Conservation (phyloP, 148 eudicot species). For the Chenopodium album region DNA sequence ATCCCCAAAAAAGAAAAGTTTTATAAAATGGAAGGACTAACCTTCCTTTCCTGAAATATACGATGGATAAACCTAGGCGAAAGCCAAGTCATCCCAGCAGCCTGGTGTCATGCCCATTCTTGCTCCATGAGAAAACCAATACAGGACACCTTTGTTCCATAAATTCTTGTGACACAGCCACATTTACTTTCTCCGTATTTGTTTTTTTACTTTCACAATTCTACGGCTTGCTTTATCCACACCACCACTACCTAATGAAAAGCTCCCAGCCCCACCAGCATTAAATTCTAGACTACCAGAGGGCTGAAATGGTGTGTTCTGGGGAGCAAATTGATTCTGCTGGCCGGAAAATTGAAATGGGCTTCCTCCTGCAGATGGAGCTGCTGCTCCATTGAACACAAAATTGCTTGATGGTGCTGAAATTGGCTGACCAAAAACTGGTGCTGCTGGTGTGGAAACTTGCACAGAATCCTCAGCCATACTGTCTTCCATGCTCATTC, state of each 20-base stretch:
- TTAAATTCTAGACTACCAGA: slow-evolving; percentile 63
- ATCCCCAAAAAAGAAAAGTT: not conserved
- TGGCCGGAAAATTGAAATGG: slow-evolving; percentile 76
- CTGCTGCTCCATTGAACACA: slow-evolving; percentile 36
- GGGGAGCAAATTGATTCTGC: slow-evolving; percentile 49
- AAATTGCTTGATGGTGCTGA: slow-evolving; percentile 42
- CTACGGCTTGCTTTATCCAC: slow-evolving; percentile 59
- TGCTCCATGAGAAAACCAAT: slow-evolving; percentile 2
- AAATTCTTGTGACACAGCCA: not conserved
- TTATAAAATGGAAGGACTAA: not conserved
- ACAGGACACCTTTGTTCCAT: not conserved
- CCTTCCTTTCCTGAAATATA: not conserved
- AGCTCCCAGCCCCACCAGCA: slow-evolving; percentile 60
- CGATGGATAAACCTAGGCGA: not conserved
- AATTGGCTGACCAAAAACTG: slow-evolving; percentile 44
- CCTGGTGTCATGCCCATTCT: not conserved
- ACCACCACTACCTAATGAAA: slow-evolving; percentile 77
- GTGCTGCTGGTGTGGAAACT: slow-evolving; percentile 38
- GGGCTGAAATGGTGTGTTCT: slow-evolving; percentile 53
- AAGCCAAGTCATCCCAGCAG: not conserved
- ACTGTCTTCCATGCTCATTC: slow-evolving; percentile 77
- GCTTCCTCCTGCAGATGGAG: slow-evolving; percentile 29
- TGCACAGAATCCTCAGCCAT: slow-evolving; percentile 88
- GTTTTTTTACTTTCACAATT: slow-evolving; percentile 44
- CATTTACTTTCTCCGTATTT: slow-evolving; percentile 43